Base-by-base conservation (phyloP, 2,329 filamentous ascomycete species). In the Chaetomium olivaceum region DNA sequence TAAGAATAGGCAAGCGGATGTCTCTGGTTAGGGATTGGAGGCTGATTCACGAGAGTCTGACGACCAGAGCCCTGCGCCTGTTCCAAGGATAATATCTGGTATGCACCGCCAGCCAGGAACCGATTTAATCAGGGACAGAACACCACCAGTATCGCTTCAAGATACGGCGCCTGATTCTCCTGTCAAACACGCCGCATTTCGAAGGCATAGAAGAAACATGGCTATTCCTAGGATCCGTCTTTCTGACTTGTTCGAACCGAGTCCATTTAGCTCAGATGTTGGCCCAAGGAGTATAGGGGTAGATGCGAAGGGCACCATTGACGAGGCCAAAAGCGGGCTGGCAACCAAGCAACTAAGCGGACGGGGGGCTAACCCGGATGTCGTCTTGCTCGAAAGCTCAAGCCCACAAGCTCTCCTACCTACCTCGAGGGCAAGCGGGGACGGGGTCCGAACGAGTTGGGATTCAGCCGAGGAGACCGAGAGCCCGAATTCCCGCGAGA, bases 181-280 rank as follows among this genome's bases (percentile, higher is more conserved):
- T 43, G 39, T 16, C n/a, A 48, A 48, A 48, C n/a, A 48, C 46
- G 46, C 33, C 29, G 29, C 19, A 14, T 36, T 12, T 31, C 63
- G 65, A 14, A 50, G 54, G 4, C 61, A 67, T 31, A 65, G 27
- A 21, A 64, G 63, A 48, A 67, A 59, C 16, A 12, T 46, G 11
- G 66, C 64, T 12, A 43, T 68, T 16, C 62, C 66, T 39, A 29
- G 51, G 16, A 36, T 51, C 36, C 36, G 23, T 3, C 16, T 56
- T 11, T 46, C 36, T n/a, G 25, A 23, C 12, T 7, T 56, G 39
- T 56, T 56, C 9, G 36, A 46, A 19, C n/a, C 27, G 25, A 19
- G 12, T n/a, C 1, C 8, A 21, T 4, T 23, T 23, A 31, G 14
- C 27, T n/a, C 46, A 23, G 25, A 12, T n/a, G 48, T 56, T 23